Conservation (phyloP, 192 early-diverging fungal species). For the Backusella parvicylindrica region DNA sequence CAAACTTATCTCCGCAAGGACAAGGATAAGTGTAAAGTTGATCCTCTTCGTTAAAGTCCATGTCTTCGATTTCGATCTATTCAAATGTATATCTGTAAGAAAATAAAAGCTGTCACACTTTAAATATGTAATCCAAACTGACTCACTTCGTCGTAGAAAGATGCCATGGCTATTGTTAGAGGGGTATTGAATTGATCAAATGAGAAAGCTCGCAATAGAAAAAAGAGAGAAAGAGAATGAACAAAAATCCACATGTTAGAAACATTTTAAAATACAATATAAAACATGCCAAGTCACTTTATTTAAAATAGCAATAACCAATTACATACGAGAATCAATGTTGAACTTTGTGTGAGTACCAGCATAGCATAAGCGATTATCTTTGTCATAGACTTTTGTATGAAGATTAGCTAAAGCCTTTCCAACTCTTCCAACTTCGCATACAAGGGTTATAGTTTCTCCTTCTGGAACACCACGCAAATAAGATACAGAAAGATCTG, state of each 20-base stretch:
- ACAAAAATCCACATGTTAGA: neutral
- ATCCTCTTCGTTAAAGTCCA: constrained; percentile 86
- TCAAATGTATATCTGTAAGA: neutral
- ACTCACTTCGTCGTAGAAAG: constrained; percentile 48
- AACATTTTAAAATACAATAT: neutral
- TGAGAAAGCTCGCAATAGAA: neutral
- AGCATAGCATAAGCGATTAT: constrained; percentile 17
- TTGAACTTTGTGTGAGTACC: constrained; percentile 30
- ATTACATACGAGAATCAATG: constrained; percentile 18
- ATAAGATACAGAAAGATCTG: constrained; percentile 25
- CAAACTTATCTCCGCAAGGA: constrained; percentile 95
- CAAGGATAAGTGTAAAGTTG: constrained; percentile 89
- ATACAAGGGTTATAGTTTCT: constrained; percentile 12
- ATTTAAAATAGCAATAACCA: neutral
- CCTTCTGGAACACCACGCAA: constrained; percentile 13
- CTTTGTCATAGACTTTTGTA: constrained; percentile 22
- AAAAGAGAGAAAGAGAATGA: neutral
- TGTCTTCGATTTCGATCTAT: constrained; percentile 65
- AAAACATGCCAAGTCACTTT: constrained; percentile 5
- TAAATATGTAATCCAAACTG: neutral
- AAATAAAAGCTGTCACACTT: neutral
- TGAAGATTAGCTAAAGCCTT: constrained; percentile 22
- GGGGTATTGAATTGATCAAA: neutral
- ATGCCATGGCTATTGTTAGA: constrained; percentile 27
- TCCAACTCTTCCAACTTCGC: constrained; percentile 15